A percentile compares a stretch with the other conserved stretches of the same genome.
phyloP scores from a whole-genome alignment of 352 stramenopile species.

The Phytophthora capsici region DNA sequence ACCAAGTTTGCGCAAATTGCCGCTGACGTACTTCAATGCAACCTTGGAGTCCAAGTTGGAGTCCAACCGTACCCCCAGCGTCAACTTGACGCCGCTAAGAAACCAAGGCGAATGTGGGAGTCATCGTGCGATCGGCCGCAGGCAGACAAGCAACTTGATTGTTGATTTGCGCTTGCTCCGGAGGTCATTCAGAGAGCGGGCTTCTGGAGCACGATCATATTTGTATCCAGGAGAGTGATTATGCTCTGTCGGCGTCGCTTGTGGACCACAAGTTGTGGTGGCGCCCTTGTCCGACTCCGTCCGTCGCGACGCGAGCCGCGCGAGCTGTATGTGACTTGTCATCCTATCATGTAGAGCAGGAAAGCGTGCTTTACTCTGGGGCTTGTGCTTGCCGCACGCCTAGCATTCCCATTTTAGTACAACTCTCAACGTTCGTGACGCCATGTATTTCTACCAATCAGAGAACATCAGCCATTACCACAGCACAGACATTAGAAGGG shows the following conservation, averaged over 20 bases:
- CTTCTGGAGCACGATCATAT: background rate
- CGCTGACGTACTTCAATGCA: conserved; percentile 24
- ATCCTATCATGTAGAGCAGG: background rate
- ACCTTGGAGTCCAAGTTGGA: too few species aligned
- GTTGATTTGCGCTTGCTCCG: background rate
- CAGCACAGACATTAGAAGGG: background rate
- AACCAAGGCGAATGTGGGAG: conserved; percentile 8
- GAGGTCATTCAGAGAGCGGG: conserved; percentile 29
- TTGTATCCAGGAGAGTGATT: background rate
- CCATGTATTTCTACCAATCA: background rate
- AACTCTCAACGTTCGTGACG: background rate
- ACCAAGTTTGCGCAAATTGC: conserved; percentile 22
- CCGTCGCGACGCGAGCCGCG: background rate
- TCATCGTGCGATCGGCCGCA: conserved; percentile 15
- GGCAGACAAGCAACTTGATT: too few species aligned
- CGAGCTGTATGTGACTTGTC: conserved; percentile 11
- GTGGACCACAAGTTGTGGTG: conserved; percentile 1
- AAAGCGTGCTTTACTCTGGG: background rate
- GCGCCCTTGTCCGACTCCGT: conserved; percentile 18
- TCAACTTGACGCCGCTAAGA: background rate
- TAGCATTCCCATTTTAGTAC: background rate
- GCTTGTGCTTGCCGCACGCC: background rate
- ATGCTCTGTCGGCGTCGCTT: background rate
- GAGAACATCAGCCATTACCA: background rate
- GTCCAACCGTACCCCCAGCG: too few species aligned